Evolutionary conservation across 1,284 basidiomycete genomes (phyloP), one percentile per base, ranked within the genome.

Genomic region (Cystobasidium sp.): DNA sequence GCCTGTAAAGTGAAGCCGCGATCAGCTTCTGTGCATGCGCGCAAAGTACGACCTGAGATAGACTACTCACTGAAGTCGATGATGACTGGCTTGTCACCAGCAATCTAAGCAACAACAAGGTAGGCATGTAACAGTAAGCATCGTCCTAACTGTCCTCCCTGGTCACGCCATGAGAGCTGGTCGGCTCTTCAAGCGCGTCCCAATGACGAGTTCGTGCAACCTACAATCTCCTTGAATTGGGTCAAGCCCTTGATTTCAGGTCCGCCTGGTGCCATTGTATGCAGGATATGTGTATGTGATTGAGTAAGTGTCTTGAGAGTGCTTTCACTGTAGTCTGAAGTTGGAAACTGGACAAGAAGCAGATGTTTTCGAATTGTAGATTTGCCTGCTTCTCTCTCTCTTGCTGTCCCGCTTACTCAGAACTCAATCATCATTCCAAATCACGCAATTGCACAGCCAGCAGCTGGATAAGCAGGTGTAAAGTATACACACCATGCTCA

Each of bases 161-260:
- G 16, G 7, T 51, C 47, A 51, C 41, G 22, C 62, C 20, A 49
- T 49, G 37, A 58, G 55, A 31, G 31, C 31, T 31, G 24, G 10
- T 16, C 24, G 53, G 18, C 53, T 22, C 24, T 55, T 12, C 53
- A 18, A n/a, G 41, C 12, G 44, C 46, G 61, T 41, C 61, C 31
- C 47, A 22, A 44, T 44, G 59, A 61, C 41, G 39, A 22, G 37
- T 51, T 24, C 43, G 14, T 18, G n/a, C 63, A 24, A 46, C 70
- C 39, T 46, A 73, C 70, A n/a, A 66, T 24, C 53, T 73, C 70
- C 55, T 49, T 73, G 70, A 73, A 73, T 52, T 73, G 59, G 6
- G 18, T 10, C 18, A 73, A 39, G 37, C 70, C 70, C 43, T 73
- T 73, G 63, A 73, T 66, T 18, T 43, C 51, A 7, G 51, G 20